Conservation (phyloP, 306 rosid species). For the Fragaria vesca region DNA sequence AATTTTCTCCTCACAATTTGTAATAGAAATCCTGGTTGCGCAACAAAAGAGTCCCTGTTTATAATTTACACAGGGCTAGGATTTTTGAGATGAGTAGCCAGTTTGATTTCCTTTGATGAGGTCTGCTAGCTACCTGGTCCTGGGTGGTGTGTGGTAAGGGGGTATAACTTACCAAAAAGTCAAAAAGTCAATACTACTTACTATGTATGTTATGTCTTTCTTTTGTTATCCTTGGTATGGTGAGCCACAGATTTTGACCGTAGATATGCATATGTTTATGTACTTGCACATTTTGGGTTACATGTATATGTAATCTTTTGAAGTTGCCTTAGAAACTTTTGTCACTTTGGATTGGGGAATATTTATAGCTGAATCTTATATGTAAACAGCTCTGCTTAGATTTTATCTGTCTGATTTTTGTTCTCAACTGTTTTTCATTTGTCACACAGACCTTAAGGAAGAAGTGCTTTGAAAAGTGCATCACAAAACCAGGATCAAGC, state of each 20-base stretch:
- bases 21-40: background rate
- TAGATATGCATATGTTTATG: background rate
- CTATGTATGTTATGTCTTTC: background rate
- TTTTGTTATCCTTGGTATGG: background rate
- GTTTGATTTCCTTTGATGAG: background rate
- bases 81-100: background rate
- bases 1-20: background rate
- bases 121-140: background rate
- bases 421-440: conserved; percentile 11
- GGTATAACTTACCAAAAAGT: background rate
- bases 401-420: background rate
- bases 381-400: background rate
- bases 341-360: background rate
- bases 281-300: background rate
- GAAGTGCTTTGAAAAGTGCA: conserved; percentile 89
- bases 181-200: background rate
- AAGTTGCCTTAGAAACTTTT: background rate
- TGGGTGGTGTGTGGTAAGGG: background rate
- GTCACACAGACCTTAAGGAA: conserved; percentile 65
- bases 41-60: background rate
- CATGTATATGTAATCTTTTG: background rate
- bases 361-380: background rate
- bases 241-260: background rate
- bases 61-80: background rate
- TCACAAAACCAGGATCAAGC: conserved; percentile 91